Evolutionary conservation across 176 grass and related monocot genomes (phyloP), one percentile per base, ranked within the genome.

Genomic region (Triticum turgidum): DNA sequence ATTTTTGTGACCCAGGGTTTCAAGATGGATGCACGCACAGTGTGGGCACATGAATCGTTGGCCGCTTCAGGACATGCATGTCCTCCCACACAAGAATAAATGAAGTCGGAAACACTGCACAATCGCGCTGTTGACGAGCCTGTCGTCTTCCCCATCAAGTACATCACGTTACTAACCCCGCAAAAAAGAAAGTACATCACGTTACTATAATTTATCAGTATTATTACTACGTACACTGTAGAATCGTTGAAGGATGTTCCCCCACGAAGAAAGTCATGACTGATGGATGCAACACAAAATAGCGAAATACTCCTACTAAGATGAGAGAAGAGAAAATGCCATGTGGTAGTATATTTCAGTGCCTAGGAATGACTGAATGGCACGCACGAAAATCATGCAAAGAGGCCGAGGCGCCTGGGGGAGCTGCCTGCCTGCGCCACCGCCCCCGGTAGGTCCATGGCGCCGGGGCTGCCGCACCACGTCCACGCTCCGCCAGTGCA

Each of bases 391-490:
- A 82, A 52, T 64, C 88, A 37, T 70, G 69, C 68, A 47, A n/a
- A 35, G 65, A 66, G 74, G 82, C 21, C 34, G 34, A 39, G 73
- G 73, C 29, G 51, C 73, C 56, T 32, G 79, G 84, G 76, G 37
- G 45, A 83, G 34, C 84, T 73, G 44, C 52, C 64, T 15, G n/a
- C 47, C 79, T 24, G 37, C 77, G 71, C 41, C 39, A 47, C 12
- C 15, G 84, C 79, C 85, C 61, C 85, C 54, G 54, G 76, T 76
- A 38, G 80, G 25, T 24, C 39, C 24, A 37, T 3, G 6, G 42
- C 42, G 38, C 68, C 25, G 41, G n/a, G 0, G 65, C 78, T 25
- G 37, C 69, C 69, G 34, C 61, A 18, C 70, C 71, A 77, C 80
- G 58, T 29, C 71, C 71, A 47, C 71, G 0, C 71, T 75, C 42